phyloP scores from a whole-genome alignment of 257 asterid genomes.

The Nicotiana tabacum region DNA sequence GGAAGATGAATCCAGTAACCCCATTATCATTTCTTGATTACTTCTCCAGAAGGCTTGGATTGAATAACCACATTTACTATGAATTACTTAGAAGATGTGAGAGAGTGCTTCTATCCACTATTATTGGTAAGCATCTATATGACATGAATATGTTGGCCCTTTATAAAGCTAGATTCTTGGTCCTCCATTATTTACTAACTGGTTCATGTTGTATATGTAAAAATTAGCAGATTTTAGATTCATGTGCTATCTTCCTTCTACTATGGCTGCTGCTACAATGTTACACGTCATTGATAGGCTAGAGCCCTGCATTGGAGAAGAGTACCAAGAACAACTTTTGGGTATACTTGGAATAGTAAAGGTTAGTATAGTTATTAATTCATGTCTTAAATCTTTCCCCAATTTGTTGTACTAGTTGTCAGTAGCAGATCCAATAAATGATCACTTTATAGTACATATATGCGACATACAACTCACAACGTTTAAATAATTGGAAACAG shows the following conservation, averaged over 20 bases:
- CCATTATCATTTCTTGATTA: conserved; percentile 52
- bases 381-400: background rate
- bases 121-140: conserved; percentile 28
- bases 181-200: background rate
- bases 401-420: background rate
- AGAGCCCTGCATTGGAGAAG: conserved; percentile 45
- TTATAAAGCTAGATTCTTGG: background rate
- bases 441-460: no score
- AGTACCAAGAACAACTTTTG: conserved; percentile 45
- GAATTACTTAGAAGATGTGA: conserved; percentile 48
- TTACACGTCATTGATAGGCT: conserved; percentile 48
- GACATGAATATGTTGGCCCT: background rate
- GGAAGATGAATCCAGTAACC: conserved; percentile 72
- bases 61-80: conserved; percentile 13
- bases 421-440: background rate
- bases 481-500: conserved; percentile 29
- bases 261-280: conserved; percentile 79
- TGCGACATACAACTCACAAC: background rate
- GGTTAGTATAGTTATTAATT: conserved; percentile 28
- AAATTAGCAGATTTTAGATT: conserved; percentile 59
- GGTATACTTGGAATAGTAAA: conserved; percentile 63
- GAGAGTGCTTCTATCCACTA: conserved; percentile 35
- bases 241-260: conserved; percentile 56
- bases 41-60: conserved; percentile 29
- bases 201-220: background rate